A percentile compares a stretch with the other conserved stretches of the same genome.
Conservation (phyloP, 345 rosid species). For the Eucalyptus virginea region DNA sequence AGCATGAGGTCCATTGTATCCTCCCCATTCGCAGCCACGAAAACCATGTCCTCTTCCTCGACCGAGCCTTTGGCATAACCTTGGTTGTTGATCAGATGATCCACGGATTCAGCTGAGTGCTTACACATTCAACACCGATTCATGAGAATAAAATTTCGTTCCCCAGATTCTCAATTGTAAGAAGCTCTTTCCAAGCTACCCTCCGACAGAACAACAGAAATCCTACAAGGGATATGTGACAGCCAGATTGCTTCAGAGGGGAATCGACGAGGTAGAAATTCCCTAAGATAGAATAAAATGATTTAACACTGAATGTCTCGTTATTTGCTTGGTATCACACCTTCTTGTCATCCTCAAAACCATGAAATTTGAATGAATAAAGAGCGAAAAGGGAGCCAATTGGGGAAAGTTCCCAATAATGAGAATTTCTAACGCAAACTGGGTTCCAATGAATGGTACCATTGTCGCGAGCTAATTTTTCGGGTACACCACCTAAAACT, state of each 20-base stretch:
- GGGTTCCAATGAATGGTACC: background rate
- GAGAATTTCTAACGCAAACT: background rate
- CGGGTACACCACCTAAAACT: too few species aligned
- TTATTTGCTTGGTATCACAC: background rate
- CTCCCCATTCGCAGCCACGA: slow-evolving; percentile 69
- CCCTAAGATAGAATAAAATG: background rate
- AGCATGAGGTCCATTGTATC: slow-evolving; percentile 57
- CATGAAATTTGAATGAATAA: background rate
- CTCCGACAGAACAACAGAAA: background rate
- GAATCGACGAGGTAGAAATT: background rate
- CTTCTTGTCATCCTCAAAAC: background rate
- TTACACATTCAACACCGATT: background rate
- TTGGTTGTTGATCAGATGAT: too few species aligned
- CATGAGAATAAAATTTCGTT: background rate
- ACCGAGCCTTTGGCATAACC: slow-evolving; percentile 20
- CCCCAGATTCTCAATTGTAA: background rate
- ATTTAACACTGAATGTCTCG: background rate
- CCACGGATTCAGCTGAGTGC: background rate
- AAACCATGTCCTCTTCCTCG: slow-evolving; percentile 66
- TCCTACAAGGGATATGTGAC: background rate
- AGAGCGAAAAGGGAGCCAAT: background rate
- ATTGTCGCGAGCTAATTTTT: too few species aligned
- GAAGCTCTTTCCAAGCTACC: background rate
- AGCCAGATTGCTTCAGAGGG: background rate
- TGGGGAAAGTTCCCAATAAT: background rate